phyloP scores from a whole-genome alignment of 2,329 filamentous ascomycete genomes.

The Sclerotinia glacialis region DNA sequence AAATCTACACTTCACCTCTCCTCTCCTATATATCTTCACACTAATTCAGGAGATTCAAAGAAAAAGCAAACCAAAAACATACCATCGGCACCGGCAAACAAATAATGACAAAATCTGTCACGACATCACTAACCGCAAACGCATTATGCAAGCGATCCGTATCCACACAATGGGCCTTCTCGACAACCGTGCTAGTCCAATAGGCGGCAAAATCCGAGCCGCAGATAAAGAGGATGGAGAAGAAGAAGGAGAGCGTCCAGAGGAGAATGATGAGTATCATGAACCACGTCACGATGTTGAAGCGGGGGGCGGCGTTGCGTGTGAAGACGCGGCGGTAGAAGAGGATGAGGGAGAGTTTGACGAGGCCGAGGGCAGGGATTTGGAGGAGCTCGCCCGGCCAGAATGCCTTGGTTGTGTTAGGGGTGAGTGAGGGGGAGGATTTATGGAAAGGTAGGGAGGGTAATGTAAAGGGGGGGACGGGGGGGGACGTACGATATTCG shows the following conservation, averaged over 20 bases:
- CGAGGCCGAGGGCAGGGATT: conserved; percentile 14
- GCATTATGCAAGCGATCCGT: conserved; percentile 16
- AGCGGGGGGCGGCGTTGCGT: conserved; percentile 3
- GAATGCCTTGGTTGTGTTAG: not conserved
- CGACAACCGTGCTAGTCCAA: conserved; percentile 14
- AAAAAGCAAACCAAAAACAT: not conserved
- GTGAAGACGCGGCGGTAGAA: conserved; percentile 20
- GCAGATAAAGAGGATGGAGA: conserved; percentile 19
- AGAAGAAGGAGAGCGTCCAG: conserved; percentile 16
- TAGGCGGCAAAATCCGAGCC: not conserved
- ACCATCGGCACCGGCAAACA: conserved; percentile 16
- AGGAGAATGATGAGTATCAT: not conserved
- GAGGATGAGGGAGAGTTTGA: conserved; percentile 20
- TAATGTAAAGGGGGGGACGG: too few species aligned
- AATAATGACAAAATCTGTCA: conserved; percentile 15
- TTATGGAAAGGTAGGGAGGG: too few species aligned
- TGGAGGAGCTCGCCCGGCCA: conserved; percentile 18
- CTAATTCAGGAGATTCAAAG: not conserved
- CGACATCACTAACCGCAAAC: conserved; percentile 19
- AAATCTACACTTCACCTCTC: not conserved
- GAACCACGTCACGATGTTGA: conserved; percentile 9
- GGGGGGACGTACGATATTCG: conserved; percentile 7
- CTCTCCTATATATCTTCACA: not conserved
- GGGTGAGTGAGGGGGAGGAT: not conserved
- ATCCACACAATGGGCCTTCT: conserved; percentile 18